These are phyloP conservation scores for Candida ficus DNA, from an alignment of 805 yeast genomes.

Conservation along the genomic window DNA sequence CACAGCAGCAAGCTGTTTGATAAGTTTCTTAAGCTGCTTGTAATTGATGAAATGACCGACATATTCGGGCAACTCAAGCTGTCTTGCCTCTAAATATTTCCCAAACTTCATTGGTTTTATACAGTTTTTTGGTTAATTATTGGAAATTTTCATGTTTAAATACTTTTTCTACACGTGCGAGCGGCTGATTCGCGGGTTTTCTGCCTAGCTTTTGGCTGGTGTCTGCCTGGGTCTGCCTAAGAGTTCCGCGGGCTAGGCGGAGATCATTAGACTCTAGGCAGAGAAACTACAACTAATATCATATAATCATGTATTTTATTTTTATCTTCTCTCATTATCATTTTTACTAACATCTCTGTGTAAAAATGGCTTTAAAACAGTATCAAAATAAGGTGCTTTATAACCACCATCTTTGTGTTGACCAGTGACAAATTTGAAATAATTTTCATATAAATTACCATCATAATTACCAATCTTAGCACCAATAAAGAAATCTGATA, in stretches of 20 bases:
- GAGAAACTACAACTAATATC: no score
- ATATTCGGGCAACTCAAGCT: constrained; percentile 91
- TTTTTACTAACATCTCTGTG: constrained; percentile 15
- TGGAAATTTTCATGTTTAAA: not conserved
- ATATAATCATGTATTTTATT: no score
- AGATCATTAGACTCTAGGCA: no score
- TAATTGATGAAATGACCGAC: constrained; percentile 91
- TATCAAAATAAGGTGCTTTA: constrained; percentile 45
- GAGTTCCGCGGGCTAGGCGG: no score
- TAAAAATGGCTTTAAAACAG: constrained; percentile 18
- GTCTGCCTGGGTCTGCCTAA: no score
- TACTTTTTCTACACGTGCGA: not conserved
- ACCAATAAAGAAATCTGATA: constrained; percentile 73
- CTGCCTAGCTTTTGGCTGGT: no score
- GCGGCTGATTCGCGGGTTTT: no score
- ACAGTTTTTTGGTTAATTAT: not conserved
- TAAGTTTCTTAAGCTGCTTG: constrained; percentile 74
- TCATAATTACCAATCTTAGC: constrained; percentile 78
- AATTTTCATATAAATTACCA: constrained; percentile 78
- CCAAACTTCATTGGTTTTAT: constrained; percentile 68
- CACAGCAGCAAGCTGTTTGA: constrained; percentile 38
- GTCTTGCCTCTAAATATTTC: constrained; percentile 89
- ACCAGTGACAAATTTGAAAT: constrained; percentile 55
- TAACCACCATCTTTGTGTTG: constrained; percentile 35
- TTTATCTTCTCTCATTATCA: no score